Evolutionary conservation across 257 asterid species (phyloP), one percentile per base, ranked within the genome.

Genomic region (Solanum appendiculatum): DNA sequence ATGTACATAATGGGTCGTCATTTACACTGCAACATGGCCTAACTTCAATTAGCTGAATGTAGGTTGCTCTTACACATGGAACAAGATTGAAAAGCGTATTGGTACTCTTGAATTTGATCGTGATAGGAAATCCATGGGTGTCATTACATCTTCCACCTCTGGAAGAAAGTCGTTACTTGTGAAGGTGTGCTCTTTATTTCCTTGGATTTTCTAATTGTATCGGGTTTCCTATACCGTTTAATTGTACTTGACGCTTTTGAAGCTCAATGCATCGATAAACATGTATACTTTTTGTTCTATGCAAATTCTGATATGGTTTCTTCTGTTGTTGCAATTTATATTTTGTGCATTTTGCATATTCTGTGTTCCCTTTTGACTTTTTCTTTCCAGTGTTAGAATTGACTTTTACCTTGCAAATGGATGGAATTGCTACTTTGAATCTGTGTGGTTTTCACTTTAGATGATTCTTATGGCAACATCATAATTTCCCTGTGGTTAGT

Each of bases 21-120:
- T 81, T 81, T 29, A 37, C 69, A 29, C 5, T 9, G 31, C 83
- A 48, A 81, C 21, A 11, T 10, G 85, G 83, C 87, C 92, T 93
- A 85, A 94, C 69, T 46, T 86, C 63, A n/a, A 51, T 27, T 60
- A 40, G 36, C 86, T 85, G 84, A 70, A 82, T 91, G 70, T 54
- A 97, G 99, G 94, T 69, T 97, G 97, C 91, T 95, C 95, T 90
- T 34, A 87, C 88, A 34, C 88, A 66, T 97, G 99, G 99, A 96
- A 93, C 90, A 91, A 89, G 85, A 87, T 91, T 90, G 98, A 97
- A 81, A 86, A 88, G 85, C 93, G 99, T 74, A 94, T 97, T 89
- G 99, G 98, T 29, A 97, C 99, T 86, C 99, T 97, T 81, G 99
- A 97, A 90, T 97, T 97, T 90, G 99, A 97, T 51, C 98, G 98